phyloP scores from a whole-genome alignment of 148 eudicot species.

The Limonium bicolor region DNA sequence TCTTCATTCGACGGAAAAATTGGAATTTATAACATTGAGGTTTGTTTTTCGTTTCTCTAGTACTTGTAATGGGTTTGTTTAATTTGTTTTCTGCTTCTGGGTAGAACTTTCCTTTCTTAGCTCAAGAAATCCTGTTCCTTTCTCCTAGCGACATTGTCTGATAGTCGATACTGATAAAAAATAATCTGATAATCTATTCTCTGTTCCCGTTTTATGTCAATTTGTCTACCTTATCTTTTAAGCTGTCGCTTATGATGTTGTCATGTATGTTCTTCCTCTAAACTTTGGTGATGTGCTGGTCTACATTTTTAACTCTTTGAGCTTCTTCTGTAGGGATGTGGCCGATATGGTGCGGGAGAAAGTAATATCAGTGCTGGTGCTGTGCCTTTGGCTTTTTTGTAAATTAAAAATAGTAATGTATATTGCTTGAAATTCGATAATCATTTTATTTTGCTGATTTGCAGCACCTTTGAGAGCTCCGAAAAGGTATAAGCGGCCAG shows the following conservation, averaged over 20 bases:
- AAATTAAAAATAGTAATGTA: neutral
- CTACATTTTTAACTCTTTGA: neutral
- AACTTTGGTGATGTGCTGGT: too few relatives aligned
- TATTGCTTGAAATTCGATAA: neutral
- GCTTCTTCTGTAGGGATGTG: conserved; percentile 27
- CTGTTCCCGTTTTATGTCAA: too few relatives aligned
- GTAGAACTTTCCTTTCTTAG: neutral
- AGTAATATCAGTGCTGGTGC: conserved; percentile 44
- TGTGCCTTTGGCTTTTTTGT: neutral
- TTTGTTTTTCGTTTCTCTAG: conserved; percentile 11
- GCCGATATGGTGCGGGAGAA: conserved; percentile 42
- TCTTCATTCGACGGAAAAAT: conserved; percentile 97
- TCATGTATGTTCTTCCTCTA: neutral
- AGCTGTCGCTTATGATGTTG: neutral
- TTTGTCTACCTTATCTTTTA: too few relatives aligned
- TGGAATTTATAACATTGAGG: conserved; percentile 90
- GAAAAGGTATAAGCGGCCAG: conserved; percentile 83
- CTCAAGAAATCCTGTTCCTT: neutral
- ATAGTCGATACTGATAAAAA: too few relatives aligned
- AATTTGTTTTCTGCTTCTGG: neutral
- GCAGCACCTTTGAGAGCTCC: conserved; percentile 83
- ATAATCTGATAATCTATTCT: too few relatives aligned
- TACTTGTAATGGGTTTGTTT: neutral
- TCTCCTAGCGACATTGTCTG: too few relatives aligned
- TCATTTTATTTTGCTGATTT: neutral